phyloP scores from a whole-genome alignment of 768 basidiomycete species.

The Saitozyma podzolica region DNA sequence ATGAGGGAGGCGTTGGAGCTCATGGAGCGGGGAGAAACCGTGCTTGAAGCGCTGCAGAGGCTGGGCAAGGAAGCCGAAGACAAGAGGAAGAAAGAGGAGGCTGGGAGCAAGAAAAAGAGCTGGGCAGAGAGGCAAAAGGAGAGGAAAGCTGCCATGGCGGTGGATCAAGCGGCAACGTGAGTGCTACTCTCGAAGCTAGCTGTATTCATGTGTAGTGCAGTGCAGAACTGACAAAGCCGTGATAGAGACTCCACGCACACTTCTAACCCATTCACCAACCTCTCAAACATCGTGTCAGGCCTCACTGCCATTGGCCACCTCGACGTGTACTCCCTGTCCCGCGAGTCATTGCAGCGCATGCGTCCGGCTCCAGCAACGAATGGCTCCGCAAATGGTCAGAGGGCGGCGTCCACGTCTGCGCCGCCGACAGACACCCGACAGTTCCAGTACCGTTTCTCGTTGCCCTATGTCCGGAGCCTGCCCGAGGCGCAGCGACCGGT shows the following conservation, averaged over 20 bases:
- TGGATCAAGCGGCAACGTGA: constrained; percentile 25
- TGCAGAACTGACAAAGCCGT: background rate
- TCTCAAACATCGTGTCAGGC: constrained; percentile 49
- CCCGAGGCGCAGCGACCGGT: constrained; percentile 50
- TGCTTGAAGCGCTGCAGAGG: constrained; percentile 83
- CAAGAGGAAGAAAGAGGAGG: constrained; percentile 35
- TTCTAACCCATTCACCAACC: constrained; percentile 48
- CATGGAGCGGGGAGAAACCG: constrained; percentile 86
- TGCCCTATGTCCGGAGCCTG: constrained; percentile 45
- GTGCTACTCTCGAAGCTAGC: too few species aligned
- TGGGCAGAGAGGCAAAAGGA: constrained; percentile 55
- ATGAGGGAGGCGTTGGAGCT: constrained; percentile 62
- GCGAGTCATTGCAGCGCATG: constrained; percentile 52
- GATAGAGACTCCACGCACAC: constrained; percentile 28
- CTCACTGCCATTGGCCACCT: constrained; percentile 50
- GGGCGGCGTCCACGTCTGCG: constrained; percentile 7
- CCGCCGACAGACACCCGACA: constrained; percentile 32
- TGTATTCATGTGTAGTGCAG: background rate
- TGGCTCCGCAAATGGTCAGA: background rate
- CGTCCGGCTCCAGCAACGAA: constrained; percentile 31
- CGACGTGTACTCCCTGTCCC: constrained; percentile 52
- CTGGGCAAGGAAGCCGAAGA: constrained; percentile 60
- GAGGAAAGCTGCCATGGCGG: constrained; percentile 42
- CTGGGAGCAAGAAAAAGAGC: constrained; percentile 26
- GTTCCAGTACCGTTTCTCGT: constrained; percentile 53